phyloP scores from a whole-genome alignment of 2,329 filamentous ascomycete species.

The Harringtonia lauricola region DNA sequence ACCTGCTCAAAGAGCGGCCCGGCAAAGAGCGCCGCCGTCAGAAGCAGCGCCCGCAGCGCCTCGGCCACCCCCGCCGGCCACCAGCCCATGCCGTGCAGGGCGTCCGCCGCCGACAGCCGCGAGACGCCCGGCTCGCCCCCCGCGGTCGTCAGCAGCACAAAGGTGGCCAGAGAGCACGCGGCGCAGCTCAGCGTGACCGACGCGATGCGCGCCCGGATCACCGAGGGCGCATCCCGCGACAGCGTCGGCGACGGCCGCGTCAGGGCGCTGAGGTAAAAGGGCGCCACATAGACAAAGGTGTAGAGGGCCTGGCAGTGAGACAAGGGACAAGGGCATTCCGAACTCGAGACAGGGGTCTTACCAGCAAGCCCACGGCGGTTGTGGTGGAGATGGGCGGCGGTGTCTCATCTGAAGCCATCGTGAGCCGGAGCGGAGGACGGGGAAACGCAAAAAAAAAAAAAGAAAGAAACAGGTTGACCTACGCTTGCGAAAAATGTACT shows the following conservation, averaged over 20 bases:
- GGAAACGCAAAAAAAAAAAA: neutral
- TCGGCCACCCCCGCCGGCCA: conserved; percentile 65
- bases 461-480: neutral
- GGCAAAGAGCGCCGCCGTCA: conserved; percentile 70
- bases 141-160: conserved; percentile 52
- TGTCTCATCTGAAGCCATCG: conserved; percentile 3
- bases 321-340: neutral
- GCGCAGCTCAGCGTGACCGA: conserved; percentile 69
- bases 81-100: conserved; percentile 63
- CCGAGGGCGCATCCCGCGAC: conserved; percentile 76
- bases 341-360: conserved; percentile 13
- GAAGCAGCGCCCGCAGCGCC: conserved; percentile 48
- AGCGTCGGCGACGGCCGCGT: conserved; percentile 71
- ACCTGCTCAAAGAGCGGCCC: conserved; percentile 76
- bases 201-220: conserved; percentile 77
- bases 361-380: conserved; percentile 24
- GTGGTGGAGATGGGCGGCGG: conserved; percentile 28
- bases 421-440: neutral
- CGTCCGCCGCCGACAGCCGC: conserved; percentile 21
- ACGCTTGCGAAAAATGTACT: conserved; percentile 13
- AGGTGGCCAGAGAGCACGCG: conserved; percentile 54
- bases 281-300: conserved; percentile 80
- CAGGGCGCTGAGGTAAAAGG: conserved; percentile 73
- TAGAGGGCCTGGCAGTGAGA: conserved; percentile 52
- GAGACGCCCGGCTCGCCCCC: conserved; percentile 34